Evolutionary conservation across 177 flowering plant species (phyloP), one percentile per base, ranked within the genome.

Genomic region (Vitis hybrid): DNA sequence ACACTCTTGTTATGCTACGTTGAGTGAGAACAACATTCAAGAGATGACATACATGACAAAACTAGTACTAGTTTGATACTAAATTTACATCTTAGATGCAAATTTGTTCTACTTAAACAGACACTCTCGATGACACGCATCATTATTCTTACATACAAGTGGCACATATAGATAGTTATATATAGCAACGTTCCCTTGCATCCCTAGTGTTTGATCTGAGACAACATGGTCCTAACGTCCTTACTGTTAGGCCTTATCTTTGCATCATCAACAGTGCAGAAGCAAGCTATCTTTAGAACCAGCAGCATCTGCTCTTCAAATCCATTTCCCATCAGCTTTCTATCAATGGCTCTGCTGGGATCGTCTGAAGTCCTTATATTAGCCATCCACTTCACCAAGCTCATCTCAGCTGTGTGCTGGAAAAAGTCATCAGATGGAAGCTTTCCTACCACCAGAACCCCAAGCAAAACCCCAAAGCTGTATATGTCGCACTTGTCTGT

Each of bases 401-500:
- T 86, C 83, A 95, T 73, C 84, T 95, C 98, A 2, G 79, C 70
- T 0, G 93, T 88, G n/a, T 73, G 26, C 66, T 85, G 88, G 72
- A 93, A 95, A 68, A 91, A 95, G 1, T 88, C 84, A 71, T 93
- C 94, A 0, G 94, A 84, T 2, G 98, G 98, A 18, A 79, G 79
- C 76, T 85, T 90, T 11, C 99, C 96, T 70, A 82, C 83, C 73
- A 93, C 91, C 74, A 95, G 51, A 48, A 75, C 89, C 0, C 84
- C 99, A 18, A 95, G 79, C 51, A 93, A 1, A 55, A 95, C 95
- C 3, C 99, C 98, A 21, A 88, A 93, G 74, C 98, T 93, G 76
- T 83, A 95, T 3, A 95, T 85, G 55, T 95, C 99, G 67, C 98
- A 91, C 87, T 85, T 93, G 55, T 93, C 99, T 1, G 99, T 93